Percentiles rank a stretch among this genome's conserved stretches.
Evolutionary conservation across 1,139 yeast species (phyloP).

Genomic region (Magnusiomyces tetraspermus): DNA sequence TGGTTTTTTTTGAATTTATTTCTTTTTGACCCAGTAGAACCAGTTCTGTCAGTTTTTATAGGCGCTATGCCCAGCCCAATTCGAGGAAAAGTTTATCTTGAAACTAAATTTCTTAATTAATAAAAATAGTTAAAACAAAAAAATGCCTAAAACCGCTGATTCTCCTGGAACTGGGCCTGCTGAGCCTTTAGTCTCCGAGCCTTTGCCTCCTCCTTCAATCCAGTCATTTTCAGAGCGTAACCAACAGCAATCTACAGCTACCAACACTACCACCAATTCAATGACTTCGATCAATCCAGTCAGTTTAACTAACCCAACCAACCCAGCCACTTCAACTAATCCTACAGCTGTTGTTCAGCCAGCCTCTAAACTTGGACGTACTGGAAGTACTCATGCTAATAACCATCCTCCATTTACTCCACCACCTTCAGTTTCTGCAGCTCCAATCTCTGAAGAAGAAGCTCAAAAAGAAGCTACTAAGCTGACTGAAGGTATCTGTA

Average conservation of each 20-base stretch:
- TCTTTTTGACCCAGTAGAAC: too few relatives aligned
- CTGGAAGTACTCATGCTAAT: not conserved
- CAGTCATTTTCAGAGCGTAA: not conserved
- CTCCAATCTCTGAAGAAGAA: constrained; percentile 11
- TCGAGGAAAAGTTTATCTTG: too few relatives aligned
- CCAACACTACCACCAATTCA: not conserved
- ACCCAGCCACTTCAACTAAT: too few relatives aligned
- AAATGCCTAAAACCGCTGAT: not conserved
- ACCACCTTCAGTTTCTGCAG: not conserved
- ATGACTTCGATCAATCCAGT: too few relatives aligned
- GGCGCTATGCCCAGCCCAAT: too few relatives aligned
- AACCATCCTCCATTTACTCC: not conserved
- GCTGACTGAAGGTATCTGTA: constrained; percentile 13
- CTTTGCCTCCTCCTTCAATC: constrained; percentile 5
- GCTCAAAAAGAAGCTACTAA: constrained; percentile 15
- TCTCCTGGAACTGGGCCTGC: not conserved
- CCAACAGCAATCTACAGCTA: not conserved
- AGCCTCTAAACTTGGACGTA: not conserved
- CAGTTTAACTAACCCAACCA: too few relatives aligned
- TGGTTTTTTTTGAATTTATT: too few relatives aligned
- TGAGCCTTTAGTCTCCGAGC: not conserved
- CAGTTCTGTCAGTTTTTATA: too few relatives aligned
- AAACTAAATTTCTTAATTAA: not conserved
- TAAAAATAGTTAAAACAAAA: not conserved
- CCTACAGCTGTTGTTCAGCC: not conserved